phyloP scores from a whole-genome alignment of 768 basidiomycete species.

The Cystobasidium onofrii region DNA sequence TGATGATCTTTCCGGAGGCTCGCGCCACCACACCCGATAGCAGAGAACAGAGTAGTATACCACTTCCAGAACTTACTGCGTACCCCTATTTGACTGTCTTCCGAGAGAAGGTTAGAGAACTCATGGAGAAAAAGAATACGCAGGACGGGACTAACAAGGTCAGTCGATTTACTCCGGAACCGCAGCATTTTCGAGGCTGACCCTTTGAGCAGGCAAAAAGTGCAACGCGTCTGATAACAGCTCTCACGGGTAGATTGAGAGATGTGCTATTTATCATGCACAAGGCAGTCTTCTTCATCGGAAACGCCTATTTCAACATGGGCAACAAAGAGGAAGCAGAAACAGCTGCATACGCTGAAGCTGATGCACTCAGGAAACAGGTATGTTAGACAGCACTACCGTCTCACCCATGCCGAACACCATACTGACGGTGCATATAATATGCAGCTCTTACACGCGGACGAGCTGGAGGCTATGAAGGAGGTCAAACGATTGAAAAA shows the following conservation, averaged over 20 bases:
- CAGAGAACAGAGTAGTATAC: not conserved
- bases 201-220: not conserved
- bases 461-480: constrained; percentile 2
- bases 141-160: not conserved
- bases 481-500: not conserved
- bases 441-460: constrained; percentile 22
- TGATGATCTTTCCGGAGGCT: constrained; percentile 2
- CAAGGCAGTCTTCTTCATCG: constrained; percentile 21
- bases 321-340: constrained; percentile 33
- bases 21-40: not conserved
- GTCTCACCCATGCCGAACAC: not conserved
- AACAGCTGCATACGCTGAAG: constrained; percentile 31
- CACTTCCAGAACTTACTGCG: not conserved
- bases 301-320: constrained; percentile 24
- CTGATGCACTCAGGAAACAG: constrained; percentile 34
- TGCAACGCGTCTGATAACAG: constrained; percentile 12
- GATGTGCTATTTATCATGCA: constrained; percentile 38
- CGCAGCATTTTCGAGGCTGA: not conserved
- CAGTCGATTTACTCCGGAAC: not conserved
- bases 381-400: not conserved
- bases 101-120: constrained; percentile 14
- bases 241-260: constrained; percentile 32
- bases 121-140: not conserved
- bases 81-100: constrained; percentile 14
- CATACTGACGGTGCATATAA: not conserved